Conservation (phyloP, 768 basidiomycete genomes). For the Dacryopinax primogenitus region DNA sequence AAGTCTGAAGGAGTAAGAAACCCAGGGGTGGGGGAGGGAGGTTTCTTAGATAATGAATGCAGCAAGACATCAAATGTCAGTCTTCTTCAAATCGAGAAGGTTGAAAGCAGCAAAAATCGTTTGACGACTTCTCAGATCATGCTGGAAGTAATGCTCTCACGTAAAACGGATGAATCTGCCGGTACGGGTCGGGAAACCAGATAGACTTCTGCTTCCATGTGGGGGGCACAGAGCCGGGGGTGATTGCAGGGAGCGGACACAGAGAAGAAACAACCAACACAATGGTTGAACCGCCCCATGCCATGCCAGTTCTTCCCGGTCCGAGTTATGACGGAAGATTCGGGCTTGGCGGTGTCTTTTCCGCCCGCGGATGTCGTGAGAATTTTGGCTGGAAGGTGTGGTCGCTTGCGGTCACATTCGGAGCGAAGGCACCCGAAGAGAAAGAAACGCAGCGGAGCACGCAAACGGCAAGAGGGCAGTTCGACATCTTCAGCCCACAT, state of each 20-base stretch:
- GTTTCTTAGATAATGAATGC: too few relatives aligned
- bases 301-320: background rate
- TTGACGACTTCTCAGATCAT: too few relatives aligned
- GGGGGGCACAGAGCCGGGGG: background rate
- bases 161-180: too few relatives aligned
- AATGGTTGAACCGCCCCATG: background rate
- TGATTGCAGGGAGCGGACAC: background rate
- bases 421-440: background rate
- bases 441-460: background rate
- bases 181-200: too few relatives aligned
- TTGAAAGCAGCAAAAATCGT: too few relatives aligned
- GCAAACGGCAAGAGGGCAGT: background rate
- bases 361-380: background rate
- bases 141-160: too few relatives aligned
- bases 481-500: too few relatives aligned
- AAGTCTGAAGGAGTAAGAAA: background rate
- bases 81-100: too few relatives aligned
- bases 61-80: too few relatives aligned
- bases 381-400: background rate
- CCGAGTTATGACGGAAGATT: background rate
- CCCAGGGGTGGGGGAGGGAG: background rate
- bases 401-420: background rate
- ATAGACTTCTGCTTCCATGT: constrained; percentile 3
- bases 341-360: background rate
- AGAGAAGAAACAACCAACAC: constrained; percentile 1